Conservation (phyloP, 305 asterid genomes). For the Ilex paraguariensis region DNA sequence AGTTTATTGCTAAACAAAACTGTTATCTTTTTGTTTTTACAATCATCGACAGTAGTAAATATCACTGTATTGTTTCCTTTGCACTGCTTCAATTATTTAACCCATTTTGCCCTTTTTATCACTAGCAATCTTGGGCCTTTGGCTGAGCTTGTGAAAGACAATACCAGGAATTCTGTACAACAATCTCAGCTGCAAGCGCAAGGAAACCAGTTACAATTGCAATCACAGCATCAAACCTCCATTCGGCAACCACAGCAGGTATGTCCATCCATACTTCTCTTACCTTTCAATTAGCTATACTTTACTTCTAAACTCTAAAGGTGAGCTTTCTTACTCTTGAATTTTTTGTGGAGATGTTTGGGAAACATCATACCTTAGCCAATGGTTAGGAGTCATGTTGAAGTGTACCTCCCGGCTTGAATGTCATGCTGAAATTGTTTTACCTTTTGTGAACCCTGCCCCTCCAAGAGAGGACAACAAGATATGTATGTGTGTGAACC, state of each 20-base stretch:
- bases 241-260: conserved; percentile 80
- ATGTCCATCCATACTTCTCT: conserved; percentile 6
- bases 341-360: not conserved
- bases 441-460: not conserved
- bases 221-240: conserved; percentile 55
- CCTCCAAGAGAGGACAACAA: not conserved
- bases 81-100: conserved; percentile 1
- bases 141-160: conserved; percentile 79
- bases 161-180: conserved; percentile 50
- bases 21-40: too few relatives aligned
- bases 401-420: not conserved
- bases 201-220: conserved; percentile 68
- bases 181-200: conserved; percentile 64
- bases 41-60: not conserved
- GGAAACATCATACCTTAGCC: not conserved
- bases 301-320: not conserved
- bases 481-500: not conserved
- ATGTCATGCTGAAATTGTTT: not conserved
- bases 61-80: not conserved
- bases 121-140: conserved; percentile 68
- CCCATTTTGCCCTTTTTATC: conserved; percentile 16
- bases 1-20: too few relatives aligned
- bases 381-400: not conserved
- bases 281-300: conserved; percentile 10
- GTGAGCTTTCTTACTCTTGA: conserved; percentile 3